phyloP scores from a whole-genome alignment of 306 rosid genomes.

The Canavalia ensiformis region DNA sequence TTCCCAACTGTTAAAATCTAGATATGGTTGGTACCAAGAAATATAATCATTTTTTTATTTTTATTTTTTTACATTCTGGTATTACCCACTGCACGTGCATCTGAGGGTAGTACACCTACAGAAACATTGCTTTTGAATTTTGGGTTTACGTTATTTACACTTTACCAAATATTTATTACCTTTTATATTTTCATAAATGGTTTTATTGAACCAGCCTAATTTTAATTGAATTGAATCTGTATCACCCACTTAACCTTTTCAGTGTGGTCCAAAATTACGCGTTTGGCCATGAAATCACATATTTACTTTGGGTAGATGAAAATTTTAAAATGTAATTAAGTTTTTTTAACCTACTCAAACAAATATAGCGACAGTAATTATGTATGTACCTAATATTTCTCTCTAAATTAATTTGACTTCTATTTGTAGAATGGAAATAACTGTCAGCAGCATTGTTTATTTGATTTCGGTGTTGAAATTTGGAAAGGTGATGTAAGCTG shows the following conservation, averaged over 20 bases:
- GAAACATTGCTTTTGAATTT: neutral
- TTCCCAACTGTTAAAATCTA: neutral
- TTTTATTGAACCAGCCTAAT: constrained; percentile 7
- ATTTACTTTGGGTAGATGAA: constrained; percentile 27
- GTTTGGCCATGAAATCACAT: neutral
- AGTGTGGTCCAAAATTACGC: constrained; percentile 26
- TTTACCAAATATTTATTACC: neutral
- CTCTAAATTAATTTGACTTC: constrained; percentile 11
- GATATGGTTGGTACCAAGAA: neutral
- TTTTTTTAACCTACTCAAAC: neutral
- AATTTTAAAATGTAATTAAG: neutral
- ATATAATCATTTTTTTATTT: neutral
- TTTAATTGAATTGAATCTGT: neutral
- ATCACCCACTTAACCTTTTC: neutral
- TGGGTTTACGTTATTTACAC: neutral
- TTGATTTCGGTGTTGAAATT: neutral
- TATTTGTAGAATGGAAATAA: neutral
- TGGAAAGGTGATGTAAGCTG: neutral
- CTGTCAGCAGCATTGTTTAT: neutral
- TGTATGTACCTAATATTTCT: neutral
- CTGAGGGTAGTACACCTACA: neutral
- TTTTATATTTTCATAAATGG: neutral
- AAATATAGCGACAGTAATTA: neutral
- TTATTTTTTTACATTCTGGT: neutral
- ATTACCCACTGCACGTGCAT: neutral